Conservation (phyloP, 2,329 filamentous ascomycete species). For the Thermoascus crustaceus region DNA sequence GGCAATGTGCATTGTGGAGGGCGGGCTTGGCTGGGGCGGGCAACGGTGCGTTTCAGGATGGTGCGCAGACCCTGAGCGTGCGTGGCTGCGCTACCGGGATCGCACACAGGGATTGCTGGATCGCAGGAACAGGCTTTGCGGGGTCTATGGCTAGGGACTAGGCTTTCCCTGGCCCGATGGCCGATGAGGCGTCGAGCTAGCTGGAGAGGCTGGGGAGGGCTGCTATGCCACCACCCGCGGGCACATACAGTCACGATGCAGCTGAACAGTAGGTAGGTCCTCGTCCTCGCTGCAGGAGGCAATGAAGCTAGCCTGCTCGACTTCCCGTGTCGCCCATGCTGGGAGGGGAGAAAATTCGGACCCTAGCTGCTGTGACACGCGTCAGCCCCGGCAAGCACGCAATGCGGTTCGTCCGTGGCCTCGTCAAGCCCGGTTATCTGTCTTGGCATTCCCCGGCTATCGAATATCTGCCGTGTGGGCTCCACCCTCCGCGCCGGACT, state of each 20-base stretch:
- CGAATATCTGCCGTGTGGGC: not conserved
- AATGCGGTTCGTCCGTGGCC: not conserved
- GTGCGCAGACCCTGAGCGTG: too few relatives aligned
- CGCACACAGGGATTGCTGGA: conserved; percentile 23
- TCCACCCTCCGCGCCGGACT: too few relatives aligned
- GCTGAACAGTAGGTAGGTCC: too few relatives aligned
- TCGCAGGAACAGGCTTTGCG: conserved; percentile 16
- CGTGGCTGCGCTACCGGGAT: conserved; percentile 22
- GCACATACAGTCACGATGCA: too few relatives aligned
- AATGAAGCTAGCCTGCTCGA: too few relatives aligned
- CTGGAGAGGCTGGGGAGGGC: not conserved
- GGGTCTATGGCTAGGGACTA: not conserved
- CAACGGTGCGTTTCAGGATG: too few relatives aligned
- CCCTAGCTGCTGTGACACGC: not conserved
- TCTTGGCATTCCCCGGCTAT: not conserved
- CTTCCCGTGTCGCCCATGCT: too few relatives aligned
- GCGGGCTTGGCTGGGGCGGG: too few relatives aligned
- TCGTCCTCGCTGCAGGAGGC: too few relatives aligned
- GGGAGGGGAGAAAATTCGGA: not conserved
- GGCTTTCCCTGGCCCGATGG: not conserved
- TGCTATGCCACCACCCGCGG: not conserved
- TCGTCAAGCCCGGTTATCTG: not conserved
- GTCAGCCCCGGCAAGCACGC: not conserved
- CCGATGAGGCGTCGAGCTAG: not conserved
- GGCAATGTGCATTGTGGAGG: too few relatives aligned